Evolutionary conservation across 345 rosid species (phyloP), one percentile per base, ranked within the genome.

Genomic region (Gossypium ekmanianum): DNA sequence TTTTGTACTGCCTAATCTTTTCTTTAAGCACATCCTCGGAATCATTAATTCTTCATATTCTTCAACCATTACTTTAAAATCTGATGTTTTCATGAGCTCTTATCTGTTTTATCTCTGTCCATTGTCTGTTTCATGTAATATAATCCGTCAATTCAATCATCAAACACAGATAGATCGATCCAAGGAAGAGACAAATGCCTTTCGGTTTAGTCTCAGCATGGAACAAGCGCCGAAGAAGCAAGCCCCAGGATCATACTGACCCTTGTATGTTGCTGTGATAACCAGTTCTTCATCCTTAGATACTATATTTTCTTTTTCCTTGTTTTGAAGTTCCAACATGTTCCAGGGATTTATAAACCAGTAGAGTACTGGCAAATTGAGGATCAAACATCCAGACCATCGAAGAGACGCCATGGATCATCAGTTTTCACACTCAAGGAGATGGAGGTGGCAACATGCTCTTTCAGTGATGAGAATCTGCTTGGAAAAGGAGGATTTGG

Each of bases 401-500:
- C 85, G 47, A 92, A 94, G 82, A 82, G 80, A 75, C 85, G 73
- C 54, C 84, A 77, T 45, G 94, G 86, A 61, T 89, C 95, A 52
- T 84, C 92, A 12, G 97, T 91, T 76, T 94, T 86, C 76, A 94
- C 92, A 58, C 90, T 94, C 80, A 91, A 84, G 84, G 95, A 94
- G 81, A 92, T 94, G 97, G 97, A 92, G 73, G 93, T 88, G 79
- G 97, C 97, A 7, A 92, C 98, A 27, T 75, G 80, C 68, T 88
- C 86, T 70, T 91, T 94, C 75, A 84, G 91, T 27, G 98, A 94
- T 14, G 86, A 84, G 34, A 85, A 92, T 74, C 79, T 89, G 27
- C 84, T 94, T 0, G 97, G 97, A 11, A 92, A 90, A 83, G 97
- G 98, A 76, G 98, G 97, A 4, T 94, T 94, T 72, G 98, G 97